Evolutionary conservation across 352 stramenopile genomes (phyloP), one percentile per base, ranked within the genome.

Genomic region (Phytophthora cactorum): DNA sequence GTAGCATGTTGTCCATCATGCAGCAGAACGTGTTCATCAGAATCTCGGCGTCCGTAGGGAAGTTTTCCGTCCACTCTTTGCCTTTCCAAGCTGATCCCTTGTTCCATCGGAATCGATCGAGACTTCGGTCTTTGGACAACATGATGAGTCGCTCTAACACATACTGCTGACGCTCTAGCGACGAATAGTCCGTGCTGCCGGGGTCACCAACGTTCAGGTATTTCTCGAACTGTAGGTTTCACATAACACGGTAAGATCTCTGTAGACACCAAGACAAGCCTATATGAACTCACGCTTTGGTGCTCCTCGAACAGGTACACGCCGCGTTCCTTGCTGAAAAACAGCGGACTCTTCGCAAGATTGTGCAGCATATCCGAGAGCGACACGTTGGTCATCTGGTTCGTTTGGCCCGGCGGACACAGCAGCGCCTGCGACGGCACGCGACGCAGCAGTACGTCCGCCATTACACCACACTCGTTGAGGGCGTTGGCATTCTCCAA

Each of bases 1-100:
- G 86, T 14, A 96, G 68, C 75, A 92, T 84, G 65, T 96, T 93
- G 76, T 96, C 88, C 78, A 96, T 84, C 77, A 96, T 85, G 62
- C 86, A 93, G 68, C 86, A 94, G 43, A 96, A 93, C 22, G 90
- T 84, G 66, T 96, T 96, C 86, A 96, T 93, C 17, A 96, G 52
- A 60, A 96, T 92, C 64, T 96, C 88, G 7, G 86, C 79, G 43
- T 96, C 88, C 31, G 88, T 88, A 31, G 88, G 88, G 52, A 96
- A 59, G 54, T 65, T 81, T 50, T 94, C 86, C 15, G 79, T 87
- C 88, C 88, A 96, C 51, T 91, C 80, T 66, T 96, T 96, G 39
- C 88, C 81, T 81, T 96, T 96, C 83, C 84, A 96, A 2, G 77
- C 80, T 2, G 84, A 78, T 15, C 88, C 88, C 57, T 89, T 93